phyloP scores from a whole-genome alignment of 352 stramenopile genomes.

The Aphanomyces cochlioides region DNA sequence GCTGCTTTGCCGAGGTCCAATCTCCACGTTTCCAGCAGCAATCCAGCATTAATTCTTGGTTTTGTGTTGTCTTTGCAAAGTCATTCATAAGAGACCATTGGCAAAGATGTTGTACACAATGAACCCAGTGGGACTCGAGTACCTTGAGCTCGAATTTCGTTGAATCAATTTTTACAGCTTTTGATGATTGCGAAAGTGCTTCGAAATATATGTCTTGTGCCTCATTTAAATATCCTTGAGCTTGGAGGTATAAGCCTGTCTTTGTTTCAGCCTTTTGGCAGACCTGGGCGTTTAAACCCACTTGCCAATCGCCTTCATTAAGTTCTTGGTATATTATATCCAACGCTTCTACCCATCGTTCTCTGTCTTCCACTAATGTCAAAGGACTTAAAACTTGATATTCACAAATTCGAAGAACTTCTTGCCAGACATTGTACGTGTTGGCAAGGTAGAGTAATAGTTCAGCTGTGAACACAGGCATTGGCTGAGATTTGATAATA shows the following conservation, averaged over 20 bases:
- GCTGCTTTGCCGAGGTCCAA: slow-evolving; percentile 80
- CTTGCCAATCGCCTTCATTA: slow-evolving; percentile 78
- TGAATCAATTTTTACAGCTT: slow-evolving; percentile 70
- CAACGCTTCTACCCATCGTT: slow-evolving; percentile 84
- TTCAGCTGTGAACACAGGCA: slow-evolving; percentile 77
- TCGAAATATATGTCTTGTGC: slow-evolving; percentile 86
- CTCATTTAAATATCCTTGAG: slow-evolving; percentile 78
- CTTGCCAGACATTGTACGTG: slow-evolving; percentile 81
- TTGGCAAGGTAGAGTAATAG: slow-evolving; percentile 77
- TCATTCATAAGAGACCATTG: slow-evolving; percentile 92
- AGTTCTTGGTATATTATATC: slow-evolving; percentile 83
- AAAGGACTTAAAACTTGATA: slow-evolving; percentile 75
- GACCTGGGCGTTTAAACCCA: slow-evolving; percentile 75
- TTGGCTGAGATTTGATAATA: slow-evolving; percentile 54
- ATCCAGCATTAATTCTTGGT: slow-evolving; percentile 90
- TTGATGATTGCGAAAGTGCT: slow-evolving; percentile 66
- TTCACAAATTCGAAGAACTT: slow-evolving; percentile 65
- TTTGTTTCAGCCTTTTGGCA: slow-evolving; percentile 69
- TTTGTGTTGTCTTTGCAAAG: slow-evolving; percentile 88
- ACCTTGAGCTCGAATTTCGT: slow-evolving; percentile 82
- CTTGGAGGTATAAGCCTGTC: slow-evolving; percentile 68
- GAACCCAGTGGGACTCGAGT: slow-evolving; percentile 89
- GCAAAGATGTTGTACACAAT: slow-evolving; percentile 86
- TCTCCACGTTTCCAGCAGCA: slow-evolving; percentile 90
- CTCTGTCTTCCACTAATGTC: slow-evolving; percentile 58